Base-by-base conservation (phyloP, 208 protist species). In the Vickermania ingenoplastis region DNA sequence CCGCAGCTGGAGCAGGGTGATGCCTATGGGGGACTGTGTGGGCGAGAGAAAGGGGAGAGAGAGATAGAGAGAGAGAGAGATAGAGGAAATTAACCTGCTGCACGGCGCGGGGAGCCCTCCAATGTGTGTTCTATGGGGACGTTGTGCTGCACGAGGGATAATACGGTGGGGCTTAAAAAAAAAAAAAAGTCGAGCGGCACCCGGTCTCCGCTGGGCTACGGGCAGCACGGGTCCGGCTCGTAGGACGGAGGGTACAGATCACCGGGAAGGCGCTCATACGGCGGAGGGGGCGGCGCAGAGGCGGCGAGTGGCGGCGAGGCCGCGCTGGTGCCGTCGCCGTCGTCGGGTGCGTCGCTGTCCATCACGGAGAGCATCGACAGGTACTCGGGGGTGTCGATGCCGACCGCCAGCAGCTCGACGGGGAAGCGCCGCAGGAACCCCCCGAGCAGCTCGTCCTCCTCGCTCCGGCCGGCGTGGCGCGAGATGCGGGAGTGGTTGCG, bases 321-420 rank as follows among this genome's bases (percentile, higher is more conserved):
- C 11, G 36, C 36, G 11, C 11, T 45, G 5, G 7, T 24, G 28
- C 21, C 27, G 17, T 64, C 55, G 17, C 13, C 62, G 58, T 29
- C 14, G 3, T 17, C 31, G 49, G 63, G 29, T 23, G 28, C 57
- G n/a, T 57, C 61, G 52, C 69, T 71, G 26, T 58, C 66, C 71
- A 91, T 75, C 48, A 75, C 78, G 13, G 81, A 80, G 2, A 91
- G 69, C 51, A 86, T 70, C 31, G 71, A 69, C 29, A 91, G 60
- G 57, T 83, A 75, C n/a, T 56, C 57, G 23, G 62, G 14, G 2
- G 52, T 63, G 1, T 71, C 74, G 2, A 85, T 53, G 11, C 84
- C 84, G 24, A 76, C 81, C 26, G 73, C 67, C 7, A 74, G 53
- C 51, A 91, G 56, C 70, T 91, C 84, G 25, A 70, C 67, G 14